phyloP scores from a whole-genome alignment of 148 eudicot species.

The Chenopodium quinoa region DNA sequence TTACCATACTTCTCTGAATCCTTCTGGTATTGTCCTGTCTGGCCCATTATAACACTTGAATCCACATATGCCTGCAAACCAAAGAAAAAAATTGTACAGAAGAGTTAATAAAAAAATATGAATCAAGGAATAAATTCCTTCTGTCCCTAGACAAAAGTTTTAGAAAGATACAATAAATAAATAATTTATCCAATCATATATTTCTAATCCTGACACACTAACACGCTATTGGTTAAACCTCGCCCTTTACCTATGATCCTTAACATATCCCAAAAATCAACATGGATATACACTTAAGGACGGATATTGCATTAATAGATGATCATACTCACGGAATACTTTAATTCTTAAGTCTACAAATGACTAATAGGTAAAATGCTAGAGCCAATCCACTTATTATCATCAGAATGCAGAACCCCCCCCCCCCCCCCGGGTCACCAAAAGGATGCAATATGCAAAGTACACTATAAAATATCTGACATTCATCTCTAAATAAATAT shows the following conservation, averaged over 20 bases:
- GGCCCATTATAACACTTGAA: conserved; percentile 90
- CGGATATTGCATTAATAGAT: not conserved
- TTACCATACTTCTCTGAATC: conserved; percentile 67
- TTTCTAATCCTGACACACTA: not conserved
- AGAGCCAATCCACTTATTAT: not conserved
- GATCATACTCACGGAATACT: not conserved
- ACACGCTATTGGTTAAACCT: not conserved
- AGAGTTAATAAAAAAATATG: not conserved
- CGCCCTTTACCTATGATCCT: not conserved
- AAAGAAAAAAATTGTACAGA: not conserved
- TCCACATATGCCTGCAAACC: conserved; percentile 78
- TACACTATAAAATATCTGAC: not conserved
- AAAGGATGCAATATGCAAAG: too few species aligned
- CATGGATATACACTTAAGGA: not conserved
- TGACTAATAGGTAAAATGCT: not conserved
- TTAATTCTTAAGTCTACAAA: not conserved
- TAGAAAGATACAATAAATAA: not conserved
- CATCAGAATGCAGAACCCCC: too few species aligned
- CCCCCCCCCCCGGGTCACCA: too few species aligned
- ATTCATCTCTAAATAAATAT: not conserved
- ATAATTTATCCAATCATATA: too few species aligned
- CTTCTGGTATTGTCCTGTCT: conserved; percentile 68
- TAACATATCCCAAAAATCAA: too few species aligned
- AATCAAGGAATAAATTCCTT: not conserved
- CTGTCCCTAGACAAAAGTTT: not conserved